Evolutionary conservation across 2,329 filamentous ascomycete genomes (phyloP).

Genomic region (Aspergillus quadrilineatus): DNA sequence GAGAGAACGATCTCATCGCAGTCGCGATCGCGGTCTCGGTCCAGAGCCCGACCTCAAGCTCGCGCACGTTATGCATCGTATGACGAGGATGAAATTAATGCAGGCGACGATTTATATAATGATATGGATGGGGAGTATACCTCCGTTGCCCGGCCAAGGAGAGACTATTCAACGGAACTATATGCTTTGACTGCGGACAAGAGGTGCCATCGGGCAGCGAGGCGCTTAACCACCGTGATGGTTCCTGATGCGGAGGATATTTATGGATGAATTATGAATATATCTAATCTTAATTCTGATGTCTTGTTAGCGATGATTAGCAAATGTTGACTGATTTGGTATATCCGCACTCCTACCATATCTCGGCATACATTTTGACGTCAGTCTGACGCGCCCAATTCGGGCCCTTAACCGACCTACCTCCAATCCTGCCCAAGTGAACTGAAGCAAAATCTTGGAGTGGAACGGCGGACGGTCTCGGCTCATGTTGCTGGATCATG

Average conservation of each 20-base stretch:
- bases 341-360: neutral
- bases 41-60: neutral
- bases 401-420: neutral
- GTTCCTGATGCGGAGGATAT: conserved; percentile 39
- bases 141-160: neutral
- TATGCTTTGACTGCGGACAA: conserved; percentile 22
- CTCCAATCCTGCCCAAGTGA: too few species aligned
- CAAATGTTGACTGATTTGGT: neutral
- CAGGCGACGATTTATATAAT: neutral
- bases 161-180: neutral
- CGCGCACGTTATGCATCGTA: neutral
- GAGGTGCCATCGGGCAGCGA: conserved; percentile 24
- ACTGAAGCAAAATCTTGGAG: neutral
- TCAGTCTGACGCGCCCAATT: conserved; percentile 16
- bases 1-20: neutral
- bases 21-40: conserved; percentile 3
- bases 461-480: neutral
- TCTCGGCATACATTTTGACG: conserved; percentile 11
- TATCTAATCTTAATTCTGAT: too few species aligned
- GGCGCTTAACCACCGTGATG: conserved; percentile 35
- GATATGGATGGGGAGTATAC: neutral
- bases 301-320: neutral
- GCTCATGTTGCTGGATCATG: neutral
- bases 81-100: neutral
- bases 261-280: conserved; percentile 28